Base-by-base conservation (phyloP, 2,329 filamentous ascomycete species). In the Myriosclerotinia scirpicola region DNA sequence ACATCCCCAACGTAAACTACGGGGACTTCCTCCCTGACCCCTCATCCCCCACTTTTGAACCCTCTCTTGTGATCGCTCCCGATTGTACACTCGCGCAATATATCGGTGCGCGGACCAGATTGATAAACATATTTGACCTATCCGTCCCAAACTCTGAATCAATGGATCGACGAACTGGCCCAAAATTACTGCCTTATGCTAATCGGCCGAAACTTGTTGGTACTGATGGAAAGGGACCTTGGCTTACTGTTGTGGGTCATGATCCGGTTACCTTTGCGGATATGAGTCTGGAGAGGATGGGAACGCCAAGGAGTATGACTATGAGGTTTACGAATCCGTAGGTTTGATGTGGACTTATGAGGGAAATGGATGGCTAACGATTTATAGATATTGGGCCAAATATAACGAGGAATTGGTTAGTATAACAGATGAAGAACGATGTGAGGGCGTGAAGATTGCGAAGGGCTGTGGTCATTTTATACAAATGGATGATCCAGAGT, bases 391-490 rank as follows among this genome's bases (percentile, higher is more conserved):
- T 66, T 78, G 76, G 76, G 67, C 71, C 7, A 69, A 73, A 68
- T 77, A 78, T 60, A 78, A 78, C 54, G 54, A 73, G 48, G 73
- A 70, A 22, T 68, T 77, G 22, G 72, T 70, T 36, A 59, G 67
- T 48, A 70, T 78, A 58, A 77, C 75, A 11, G 71, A 75, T 50
- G 54, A 69, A 20, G 71, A 71, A 11, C 72, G 69, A 34, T 68
- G 70, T 36, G 71, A 72, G 46, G 71, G 69, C 3, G 73, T 75
- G 5, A 50, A 74, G 2, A 76, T 77, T 56, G 75, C 75, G 5
- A 72, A 71, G 34, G 71, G 72, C n/a, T 73, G 67, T 69, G 76
- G 76, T 0, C 76, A 78, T 66, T 77, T 78, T 40, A 71, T 77
- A 20, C 76, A 77, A 46, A 73, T 68, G 38, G 75, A 77, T 59